Evolutionary conservation across 805 yeast genomes (phyloP), one percentile per base, ranked within the genome.

Genomic region (Saccharomycopsis sp.): DNA sequence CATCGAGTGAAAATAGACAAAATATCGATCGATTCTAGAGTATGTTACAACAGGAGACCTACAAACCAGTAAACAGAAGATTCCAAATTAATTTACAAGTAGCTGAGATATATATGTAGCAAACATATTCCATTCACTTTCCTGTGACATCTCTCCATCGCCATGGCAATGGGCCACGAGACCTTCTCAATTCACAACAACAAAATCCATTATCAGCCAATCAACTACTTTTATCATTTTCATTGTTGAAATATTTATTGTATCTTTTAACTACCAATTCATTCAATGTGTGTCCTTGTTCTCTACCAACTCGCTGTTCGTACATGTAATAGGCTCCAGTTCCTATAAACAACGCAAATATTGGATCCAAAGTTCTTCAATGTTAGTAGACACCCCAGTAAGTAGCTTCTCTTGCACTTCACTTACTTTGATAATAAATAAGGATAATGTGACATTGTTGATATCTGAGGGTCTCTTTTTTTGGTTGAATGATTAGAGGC

Each of bases 331-430:
- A 84, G 3, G 87, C 76, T 5, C 73, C 61, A 0, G 72, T 68
- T 1, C 94, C 94, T 1, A 82, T 70, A 0, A 68, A 57, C 2
- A 82, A 55, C 2, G 83, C 89, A 51, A 81, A 72, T 2, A 80
- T 22, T 4, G 90, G 87, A 57, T 84, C 94, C 7, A 72, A 58
- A 51, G 67, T 63, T 55, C 81, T 71, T 13, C 6, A 17, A 14
- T 24, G 22, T 17, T 40, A 38, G 34, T 33, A 20, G 29, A 9
- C 32, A 41, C 43, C 52, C 38, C 23, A 31, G 41, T 29, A 28
- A 27, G 22, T 24, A 40, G 36, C 48, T 52, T 38, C 41, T 51
- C 40, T 40, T 14, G 33, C 37, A 39, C 24, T 8, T 19, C 7
- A 31, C 67, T 33, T 54, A 63, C 68, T 52, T 65, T 34, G 74